Conservation (phyloP, 1,284 basidiomycete species). For the Microbotryum violaceum region DNA sequence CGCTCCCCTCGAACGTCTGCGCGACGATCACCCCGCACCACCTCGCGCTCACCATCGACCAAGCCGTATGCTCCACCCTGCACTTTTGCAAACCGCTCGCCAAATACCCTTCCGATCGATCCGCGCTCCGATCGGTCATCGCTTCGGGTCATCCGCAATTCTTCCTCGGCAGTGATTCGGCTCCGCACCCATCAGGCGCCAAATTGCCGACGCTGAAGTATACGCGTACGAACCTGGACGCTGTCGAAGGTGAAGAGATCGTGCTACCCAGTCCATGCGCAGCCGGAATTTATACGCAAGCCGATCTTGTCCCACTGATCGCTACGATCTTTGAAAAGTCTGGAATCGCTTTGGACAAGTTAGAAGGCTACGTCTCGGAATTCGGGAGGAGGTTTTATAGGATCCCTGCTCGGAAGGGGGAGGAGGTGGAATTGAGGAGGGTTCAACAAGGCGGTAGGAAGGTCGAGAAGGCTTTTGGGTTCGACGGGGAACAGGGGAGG, state of each 20-base stretch:
- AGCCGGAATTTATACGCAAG: conserved; percentile 87
- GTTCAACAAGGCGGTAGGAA: conserved; percentile 39
- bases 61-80: conserved; percentile 93
- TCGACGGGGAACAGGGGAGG: conserved; percentile 49
- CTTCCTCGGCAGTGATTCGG: conserved; percentile 96
- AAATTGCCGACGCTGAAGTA: conserved; percentile 64
- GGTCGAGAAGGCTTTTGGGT: conserved; percentile 47
- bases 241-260: conserved; percentile 12
- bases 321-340: conserved; percentile 69
- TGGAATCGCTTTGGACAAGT: conserved; percentile 59
- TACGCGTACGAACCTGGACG: background rate
- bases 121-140: conserved; percentile 74
- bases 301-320: conserved; percentile 77
- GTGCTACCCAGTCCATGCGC: conserved; percentile 59
- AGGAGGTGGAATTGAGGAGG: conserved; percentile 43
- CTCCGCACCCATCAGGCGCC: conserved; percentile 74
- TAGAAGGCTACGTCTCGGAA: conserved; percentile 67
- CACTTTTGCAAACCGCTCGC: conserved; percentile 98
- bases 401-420: conserved; percentile 40
- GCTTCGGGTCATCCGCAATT: conserved; percentile 80
- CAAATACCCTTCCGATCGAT: conserved; percentile 86
- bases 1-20: conserved; percentile 77
- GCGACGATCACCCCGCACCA: conserved; percentile 98
- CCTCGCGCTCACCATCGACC: conserved; percentile 86
- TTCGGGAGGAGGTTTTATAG: conserved; percentile 76